phyloP scores from a whole-genome alignment of 2,329 filamentous ascomycete genomes.

The Geoglossum cookeanum region DNA sequence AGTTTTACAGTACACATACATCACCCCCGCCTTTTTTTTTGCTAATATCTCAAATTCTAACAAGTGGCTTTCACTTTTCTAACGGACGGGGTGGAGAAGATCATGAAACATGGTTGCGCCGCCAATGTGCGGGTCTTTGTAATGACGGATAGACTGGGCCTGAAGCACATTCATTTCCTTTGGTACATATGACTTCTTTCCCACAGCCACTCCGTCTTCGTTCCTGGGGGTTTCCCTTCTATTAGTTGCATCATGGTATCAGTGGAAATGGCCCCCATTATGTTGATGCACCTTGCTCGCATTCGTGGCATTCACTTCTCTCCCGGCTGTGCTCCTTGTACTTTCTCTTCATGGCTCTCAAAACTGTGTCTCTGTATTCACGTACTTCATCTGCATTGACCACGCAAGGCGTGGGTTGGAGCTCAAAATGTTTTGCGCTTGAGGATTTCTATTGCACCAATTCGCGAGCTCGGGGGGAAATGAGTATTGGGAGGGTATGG shows the following conservation, averaged over 20 bases:
- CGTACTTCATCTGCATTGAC: constrained; percentile 1
- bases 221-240: not conserved
- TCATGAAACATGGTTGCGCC: constrained; percentile 1
- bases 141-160: not conserved
- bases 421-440: not conserved
- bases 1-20: not conserved
- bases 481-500: not conserved
- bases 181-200: constrained; percentile 1
- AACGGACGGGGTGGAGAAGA: not conserved
- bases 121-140: not conserved
- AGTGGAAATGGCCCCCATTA: not conserved
- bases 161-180: not conserved
- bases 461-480: not conserved
- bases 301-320: not conserved
- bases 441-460: not conserved
- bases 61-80: not conserved
- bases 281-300: not conserved
- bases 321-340: not conserved
- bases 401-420: not conserved
- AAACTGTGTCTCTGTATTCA: not conserved
- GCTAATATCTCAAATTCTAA: constrained; percentile 1
- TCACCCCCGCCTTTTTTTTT: not conserved
- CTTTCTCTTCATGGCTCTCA: not conserved
- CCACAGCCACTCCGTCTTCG: not conserved
- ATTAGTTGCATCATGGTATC: not conserved